Evolutionary conservation across 2,329 filamentous ascomycete genomes (phyloP).

Genomic region (Colletotrichum chlorophyti): DNA sequence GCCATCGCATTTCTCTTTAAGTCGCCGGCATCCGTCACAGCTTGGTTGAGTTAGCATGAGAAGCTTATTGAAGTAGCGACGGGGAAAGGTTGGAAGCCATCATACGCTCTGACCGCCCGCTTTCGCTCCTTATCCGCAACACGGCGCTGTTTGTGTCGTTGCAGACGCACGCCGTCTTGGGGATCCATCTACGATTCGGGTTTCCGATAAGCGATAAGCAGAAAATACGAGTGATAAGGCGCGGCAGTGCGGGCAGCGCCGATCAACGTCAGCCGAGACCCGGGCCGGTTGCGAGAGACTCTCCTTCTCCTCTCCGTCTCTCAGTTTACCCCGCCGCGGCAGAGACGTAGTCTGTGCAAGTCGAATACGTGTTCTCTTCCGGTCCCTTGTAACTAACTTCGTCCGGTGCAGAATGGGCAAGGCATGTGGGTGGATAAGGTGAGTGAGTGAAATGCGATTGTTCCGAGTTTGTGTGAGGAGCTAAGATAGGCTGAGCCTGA

Average conservation of each 20-base stretch:
- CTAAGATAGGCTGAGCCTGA: slow-evolving; percentile 17
- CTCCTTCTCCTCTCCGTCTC: not conserved
- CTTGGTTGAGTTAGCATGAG: slow-evolving; percentile 40
- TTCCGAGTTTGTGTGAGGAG: slow-evolving; percentile 16
- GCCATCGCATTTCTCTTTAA: slow-evolving; percentile 64
- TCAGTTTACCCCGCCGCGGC: not conserved
- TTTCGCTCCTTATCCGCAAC: slow-evolving; percentile 36
- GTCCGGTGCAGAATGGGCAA: not conserved
- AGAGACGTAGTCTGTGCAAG: no score
- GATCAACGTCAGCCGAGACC: slow-evolving; percentile 18
- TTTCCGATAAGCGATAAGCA: slow-evolving; percentile 22
- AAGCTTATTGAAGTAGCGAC: not conserved
- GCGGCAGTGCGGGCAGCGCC: slow-evolving; percentile 4
- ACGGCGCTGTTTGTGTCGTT: slow-evolving; percentile 32
- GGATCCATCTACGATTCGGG: slow-evolving; percentile 22
- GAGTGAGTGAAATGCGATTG: not conserved
- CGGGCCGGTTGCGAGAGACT: slow-evolving; percentile 18
- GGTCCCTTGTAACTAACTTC: slow-evolving; percentile 11
- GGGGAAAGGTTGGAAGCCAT: not conserved
- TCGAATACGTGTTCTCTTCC: not conserved
- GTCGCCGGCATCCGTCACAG: slow-evolving; percentile 60
- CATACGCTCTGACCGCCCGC: slow-evolving; percentile 36
- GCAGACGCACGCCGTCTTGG: slow-evolving; percentile 27
- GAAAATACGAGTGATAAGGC: not conserved
- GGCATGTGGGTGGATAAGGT: slow-evolving; percentile 21